Percentiles rank a stretch among this genome's conserved stretches.
Conservation (phyloP, 169 alveolate genomes). For the Theileria luwenshuni region DNA sequence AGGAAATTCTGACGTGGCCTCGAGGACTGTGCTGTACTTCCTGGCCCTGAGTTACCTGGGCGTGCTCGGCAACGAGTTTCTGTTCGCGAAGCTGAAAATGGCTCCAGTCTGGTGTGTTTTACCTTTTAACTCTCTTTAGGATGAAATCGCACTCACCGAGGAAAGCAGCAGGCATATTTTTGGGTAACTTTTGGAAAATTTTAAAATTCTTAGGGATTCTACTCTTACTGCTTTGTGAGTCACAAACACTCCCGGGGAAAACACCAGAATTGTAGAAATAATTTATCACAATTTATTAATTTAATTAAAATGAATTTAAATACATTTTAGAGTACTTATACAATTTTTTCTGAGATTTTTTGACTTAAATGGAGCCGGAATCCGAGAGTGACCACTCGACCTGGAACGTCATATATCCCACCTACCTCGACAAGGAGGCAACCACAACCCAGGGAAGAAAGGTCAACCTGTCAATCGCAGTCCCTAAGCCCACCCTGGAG, state of each 20-base stretch:
- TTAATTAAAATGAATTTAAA: background rate
- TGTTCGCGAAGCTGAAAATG: conserved; percentile 44
- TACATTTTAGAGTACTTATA: conserved; percentile 1
- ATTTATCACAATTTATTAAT: background rate
- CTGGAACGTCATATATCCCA: conserved; percentile 74
- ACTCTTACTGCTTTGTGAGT: conserved; percentile 48
- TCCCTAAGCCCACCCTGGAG: conserved; percentile 72
- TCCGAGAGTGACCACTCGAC: conserved; percentile 21
- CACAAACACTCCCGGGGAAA: conserved; percentile 44
- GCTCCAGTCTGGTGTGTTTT: conserved; percentile 56
- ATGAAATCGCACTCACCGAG: conserved; percentile 25
- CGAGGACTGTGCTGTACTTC: conserved; percentile 38
- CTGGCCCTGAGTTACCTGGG: conserved; percentile 29
- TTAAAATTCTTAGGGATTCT: conserved; percentile 31
- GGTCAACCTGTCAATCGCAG: conserved; percentile 65
- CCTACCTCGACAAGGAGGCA: conserved; percentile 73
- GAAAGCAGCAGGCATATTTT: conserved; percentile 17
- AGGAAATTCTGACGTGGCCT: conserved; percentile 52
- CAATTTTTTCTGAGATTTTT: background rate
- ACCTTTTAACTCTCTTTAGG: conserved; percentile 18
- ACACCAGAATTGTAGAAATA: conserved; percentile 22
- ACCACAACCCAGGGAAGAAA: conserved; percentile 73
- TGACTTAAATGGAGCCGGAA: background rate
- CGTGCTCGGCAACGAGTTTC: conserved; percentile 43
- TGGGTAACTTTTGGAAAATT: conserved; percentile 18